Conservation (phyloP, 495 filamentous ascomycete species). For the Neurospora sp. region DNA sequence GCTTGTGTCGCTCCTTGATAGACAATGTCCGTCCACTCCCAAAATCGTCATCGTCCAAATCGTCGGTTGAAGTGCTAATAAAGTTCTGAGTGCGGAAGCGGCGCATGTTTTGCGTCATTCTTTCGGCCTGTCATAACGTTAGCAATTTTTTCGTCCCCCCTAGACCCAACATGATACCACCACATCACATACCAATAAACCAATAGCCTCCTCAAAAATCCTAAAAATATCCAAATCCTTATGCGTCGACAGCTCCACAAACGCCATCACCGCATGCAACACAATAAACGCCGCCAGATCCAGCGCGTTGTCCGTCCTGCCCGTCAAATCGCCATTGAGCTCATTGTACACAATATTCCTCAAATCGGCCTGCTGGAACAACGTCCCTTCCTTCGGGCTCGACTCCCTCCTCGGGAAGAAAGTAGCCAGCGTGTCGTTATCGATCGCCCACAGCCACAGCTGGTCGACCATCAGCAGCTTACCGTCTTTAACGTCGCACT, state of each 20-base stretch:
- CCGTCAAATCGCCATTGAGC: constrained; percentile 55
- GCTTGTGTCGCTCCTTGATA: constrained; percentile 40
- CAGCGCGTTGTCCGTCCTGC: constrained; percentile 50
- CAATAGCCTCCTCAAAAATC: constrained; percentile 58
- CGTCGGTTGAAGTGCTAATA: constrained; percentile 31
- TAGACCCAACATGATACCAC: too few species aligned
- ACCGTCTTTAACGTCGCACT: constrained; percentile 39
- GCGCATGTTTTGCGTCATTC: constrained; percentile 53
- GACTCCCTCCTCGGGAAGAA: constrained; percentile 48
- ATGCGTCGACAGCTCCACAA: constrained; percentile 48
- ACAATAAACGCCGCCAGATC: constrained; percentile 54
- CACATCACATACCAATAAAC: constrained; percentile 41
- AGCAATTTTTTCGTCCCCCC: background rate
- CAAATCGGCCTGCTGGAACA: constrained; percentile 53
- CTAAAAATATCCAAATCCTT: constrained; percentile 53
- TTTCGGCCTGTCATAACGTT: constrained; percentile 38
- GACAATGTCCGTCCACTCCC: constrained; percentile 31
- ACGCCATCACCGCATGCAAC: constrained; percentile 51
- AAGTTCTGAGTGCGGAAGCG: constrained; percentile 44
- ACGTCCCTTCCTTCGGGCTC: constrained; percentile 38
- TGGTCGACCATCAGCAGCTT: constrained; percentile 64
- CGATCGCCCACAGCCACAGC: constrained; percentile 58
- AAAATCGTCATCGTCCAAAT: constrained; percentile 36
- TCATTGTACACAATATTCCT: constrained; percentile 58
- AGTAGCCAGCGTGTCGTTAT: constrained; percentile 44